A percentile compares a stretch with the other conserved stretches of the same genome.
phyloP scores from a whole-genome alignment of 306 rosid genomes.

The Acacia melanoxylon region DNA sequence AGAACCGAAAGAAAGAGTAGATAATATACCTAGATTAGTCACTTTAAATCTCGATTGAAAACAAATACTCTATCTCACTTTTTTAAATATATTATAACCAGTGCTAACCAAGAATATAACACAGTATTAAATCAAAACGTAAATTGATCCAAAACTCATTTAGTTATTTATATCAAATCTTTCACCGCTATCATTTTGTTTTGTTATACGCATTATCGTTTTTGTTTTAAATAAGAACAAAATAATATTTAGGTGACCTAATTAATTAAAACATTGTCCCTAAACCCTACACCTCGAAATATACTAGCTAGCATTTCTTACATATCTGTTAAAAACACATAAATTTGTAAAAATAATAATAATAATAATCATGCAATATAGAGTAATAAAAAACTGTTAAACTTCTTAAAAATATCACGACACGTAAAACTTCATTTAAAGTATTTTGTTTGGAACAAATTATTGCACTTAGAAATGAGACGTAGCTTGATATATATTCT shows the following conservation, averaged over 20 bases:
- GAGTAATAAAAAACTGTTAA: not conserved
- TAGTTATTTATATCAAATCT: not conserved
- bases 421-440: not conserved
- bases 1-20: no score
- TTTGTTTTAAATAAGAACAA: not conserved
- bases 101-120: no score
- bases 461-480: not conserved
- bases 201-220: no score
- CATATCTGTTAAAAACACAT: not conserved
- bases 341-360: not conserved
- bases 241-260: not conserved
- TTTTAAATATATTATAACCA: no score
- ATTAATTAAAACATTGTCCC: not conserved
- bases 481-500: no score
- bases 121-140: not conserved
- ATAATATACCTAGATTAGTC: no score
- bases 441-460: not conserved
- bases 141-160: not conserved
- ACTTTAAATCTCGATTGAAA: no score
- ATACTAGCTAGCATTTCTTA: not conserved
- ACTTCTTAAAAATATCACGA: not conserved
- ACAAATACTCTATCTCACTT: no score
- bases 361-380: not conserved
- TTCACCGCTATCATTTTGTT: not conserved
- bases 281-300: not conserved